Percentiles rank a stretch among this genome's conserved stretches.
Evolutionary conservation across 768 basidiomycete genomes (phyloP).

Genomic region (Tulasnella sp.): DNA sequence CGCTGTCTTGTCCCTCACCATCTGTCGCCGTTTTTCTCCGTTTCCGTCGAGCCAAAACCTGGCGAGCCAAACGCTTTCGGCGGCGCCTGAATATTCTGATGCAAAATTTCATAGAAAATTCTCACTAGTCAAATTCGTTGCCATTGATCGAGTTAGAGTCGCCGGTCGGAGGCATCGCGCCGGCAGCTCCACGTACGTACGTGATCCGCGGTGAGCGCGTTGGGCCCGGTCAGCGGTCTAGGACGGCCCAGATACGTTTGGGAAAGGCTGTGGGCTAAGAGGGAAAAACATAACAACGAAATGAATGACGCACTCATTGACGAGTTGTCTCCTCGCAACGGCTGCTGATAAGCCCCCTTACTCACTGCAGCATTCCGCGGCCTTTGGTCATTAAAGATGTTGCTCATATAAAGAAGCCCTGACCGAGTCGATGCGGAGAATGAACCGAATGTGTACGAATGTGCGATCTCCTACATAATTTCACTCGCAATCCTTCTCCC

Average conservation of each 20-base stretch:
- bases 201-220: background rate
- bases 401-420: background rate
- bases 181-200: background rate
- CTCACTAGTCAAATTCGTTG: background rate
- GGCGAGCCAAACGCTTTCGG: background rate
- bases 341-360: background rate
- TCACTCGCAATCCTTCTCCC: background rate
- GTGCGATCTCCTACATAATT: background rate
- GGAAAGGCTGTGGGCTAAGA: background rate
- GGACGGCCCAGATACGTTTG: background rate
- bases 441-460: background rate
- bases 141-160: background rate
- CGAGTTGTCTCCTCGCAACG: slow-evolving; percentile 1
- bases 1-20: background rate
- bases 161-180: background rate
- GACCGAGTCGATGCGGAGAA: background rate
- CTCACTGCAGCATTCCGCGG: background rate
- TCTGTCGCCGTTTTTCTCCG: background rate
- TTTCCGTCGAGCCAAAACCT: background rate
- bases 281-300: background rate
- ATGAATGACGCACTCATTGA: background rate
- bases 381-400: background rate
- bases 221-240: background rate
- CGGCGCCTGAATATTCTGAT: background rate
- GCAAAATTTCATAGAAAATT: background rate